Conservation (phyloP, 225 moss, liverwort and hornwort species). For the Thuidium tamariscinum region DNA sequence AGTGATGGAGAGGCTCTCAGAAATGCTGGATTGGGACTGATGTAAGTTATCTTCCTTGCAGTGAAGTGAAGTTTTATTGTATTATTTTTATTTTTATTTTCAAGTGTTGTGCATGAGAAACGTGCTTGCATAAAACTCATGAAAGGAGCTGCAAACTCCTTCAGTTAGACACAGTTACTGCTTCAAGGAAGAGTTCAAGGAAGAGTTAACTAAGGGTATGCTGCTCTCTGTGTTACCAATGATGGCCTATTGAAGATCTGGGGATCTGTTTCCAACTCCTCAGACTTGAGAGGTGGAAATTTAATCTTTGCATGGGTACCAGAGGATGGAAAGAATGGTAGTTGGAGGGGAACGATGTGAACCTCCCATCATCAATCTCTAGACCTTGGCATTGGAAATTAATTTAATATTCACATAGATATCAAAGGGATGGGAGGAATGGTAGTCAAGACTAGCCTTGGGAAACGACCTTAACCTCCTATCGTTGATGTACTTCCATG, state of each 20-base stretch:
- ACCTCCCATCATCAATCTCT: fast-evolving
- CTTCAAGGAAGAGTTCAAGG: not conserved
- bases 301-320: not conserved
- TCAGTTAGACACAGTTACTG: not conserved
- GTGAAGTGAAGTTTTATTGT: not conserved
- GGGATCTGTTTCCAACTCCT: not conserved
- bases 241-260: not conserved
- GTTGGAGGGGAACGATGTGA: fast-evolving
- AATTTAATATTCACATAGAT: not conserved
- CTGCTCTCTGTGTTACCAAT: not conserved
- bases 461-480: fast-evolving
- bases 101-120: not conserved
- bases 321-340: not conserved
- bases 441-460: fast-evolving
- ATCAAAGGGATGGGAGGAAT: not conserved
- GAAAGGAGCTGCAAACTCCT: too few relatives aligned
- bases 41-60: not conserved
- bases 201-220: not conserved
- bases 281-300: not conserved
- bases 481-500: fast-evolving
- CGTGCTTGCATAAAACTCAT: not conserved
- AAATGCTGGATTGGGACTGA: too few relatives aligned
- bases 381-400: too few relatives aligned
- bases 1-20: too few relatives aligned
- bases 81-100: not conserved